Conservation (phyloP, 2,329 filamentous ascomycete genomes). For the Neoscytalidium dimidiatum region DNA sequence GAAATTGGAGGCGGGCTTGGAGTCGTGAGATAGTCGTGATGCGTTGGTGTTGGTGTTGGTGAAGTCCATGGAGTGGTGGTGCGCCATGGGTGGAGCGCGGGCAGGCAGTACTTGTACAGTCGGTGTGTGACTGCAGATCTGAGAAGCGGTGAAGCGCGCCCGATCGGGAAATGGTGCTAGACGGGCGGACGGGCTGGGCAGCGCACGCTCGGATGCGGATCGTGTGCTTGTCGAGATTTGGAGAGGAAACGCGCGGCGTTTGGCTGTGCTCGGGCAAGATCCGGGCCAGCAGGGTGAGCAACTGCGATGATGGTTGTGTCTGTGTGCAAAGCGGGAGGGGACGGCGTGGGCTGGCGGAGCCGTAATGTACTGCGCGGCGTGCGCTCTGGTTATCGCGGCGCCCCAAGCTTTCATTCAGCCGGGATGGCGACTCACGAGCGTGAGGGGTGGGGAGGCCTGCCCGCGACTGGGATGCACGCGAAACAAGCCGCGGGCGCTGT, state of each 20-base stretch:
- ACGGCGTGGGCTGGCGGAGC: conserved; percentile 16
- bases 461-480: conserved; percentile 15
- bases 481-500: conserved; percentile 14
- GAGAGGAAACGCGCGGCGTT: conserved; percentile 14
- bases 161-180: conserved; percentile 8
- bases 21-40: conserved; percentile 39
- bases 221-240: conserved; percentile 5
- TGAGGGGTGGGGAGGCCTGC: conserved; percentile 13
- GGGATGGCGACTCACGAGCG: conserved; percentile 10
- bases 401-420: conserved; percentile 9
- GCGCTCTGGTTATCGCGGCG: conserved; percentile 4
- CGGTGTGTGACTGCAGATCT: conserved; percentile 36
- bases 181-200: conserved; percentile 5
- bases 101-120: conserved; percentile 34
- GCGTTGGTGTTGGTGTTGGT: conserved; percentile 36
- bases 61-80: conserved; percentile 38
- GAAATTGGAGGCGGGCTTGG: conserved; percentile 39
- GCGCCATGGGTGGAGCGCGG: conserved; percentile 35
- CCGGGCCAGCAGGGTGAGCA: conserved; percentile 11
- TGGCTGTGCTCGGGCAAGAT: conserved; percentile 17
- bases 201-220: conserved; percentile 13
- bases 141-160: conserved; percentile 16
- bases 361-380: conserved; percentile 3
- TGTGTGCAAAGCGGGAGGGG: conserved; percentile 6
- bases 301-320: conserved; percentile 18